Base-by-base conservation (phyloP, 306 rosid species). In the Bauhinia variegata region DNA sequence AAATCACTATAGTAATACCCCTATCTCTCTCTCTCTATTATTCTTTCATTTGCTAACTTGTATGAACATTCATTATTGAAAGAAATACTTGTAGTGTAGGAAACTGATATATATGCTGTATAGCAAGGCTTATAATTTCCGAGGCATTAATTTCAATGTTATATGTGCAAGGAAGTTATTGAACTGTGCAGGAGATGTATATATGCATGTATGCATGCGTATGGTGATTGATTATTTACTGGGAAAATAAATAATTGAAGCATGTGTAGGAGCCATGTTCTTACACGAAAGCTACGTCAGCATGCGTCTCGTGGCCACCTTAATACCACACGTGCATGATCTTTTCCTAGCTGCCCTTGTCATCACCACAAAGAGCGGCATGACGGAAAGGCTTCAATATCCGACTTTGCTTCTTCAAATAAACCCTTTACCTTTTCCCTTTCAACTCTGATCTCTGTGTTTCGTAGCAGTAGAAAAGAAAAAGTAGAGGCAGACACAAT, bases 311-410 rank as follows among this genome's bases (percentile, higher is more conserved):
- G 78, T 79, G 84, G 80, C 78, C 46, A 41, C 11, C 13, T 70
- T 58, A 17, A 70, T 59, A 48, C 78, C 80, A 75, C 84, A 79
- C 77, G 84, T 79, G 80, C 80, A 15, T 52, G 30, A 52, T 30
- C 82, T 60, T 72, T 51, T 59, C 32, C 47, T 54, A 7, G 15
- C 17, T 38, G 3, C 48, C 0, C 14, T 43, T 11, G 39, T 37
- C 42, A 54, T 60, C 54, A 58, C 65, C 66, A 42, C 41, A 55
- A 49, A 37, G n/a, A 49, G 38, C n/a, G n/a, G n/a, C 44, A 51
- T 33, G 12, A 34, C 42, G 33, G 75, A 67, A 67, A 53, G 56
- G 54, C 41, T 16, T 38, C 38, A 36, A 36, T 36, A 2, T 36
- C 9, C 41, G 5, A 5, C 41, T 36, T 36, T 36, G 8, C 41